These are phyloP conservation scores for Boletus coccyginus DNA, from an alignment of 768 basidiomycete genomes.

Conservation along the genomic window DNA sequence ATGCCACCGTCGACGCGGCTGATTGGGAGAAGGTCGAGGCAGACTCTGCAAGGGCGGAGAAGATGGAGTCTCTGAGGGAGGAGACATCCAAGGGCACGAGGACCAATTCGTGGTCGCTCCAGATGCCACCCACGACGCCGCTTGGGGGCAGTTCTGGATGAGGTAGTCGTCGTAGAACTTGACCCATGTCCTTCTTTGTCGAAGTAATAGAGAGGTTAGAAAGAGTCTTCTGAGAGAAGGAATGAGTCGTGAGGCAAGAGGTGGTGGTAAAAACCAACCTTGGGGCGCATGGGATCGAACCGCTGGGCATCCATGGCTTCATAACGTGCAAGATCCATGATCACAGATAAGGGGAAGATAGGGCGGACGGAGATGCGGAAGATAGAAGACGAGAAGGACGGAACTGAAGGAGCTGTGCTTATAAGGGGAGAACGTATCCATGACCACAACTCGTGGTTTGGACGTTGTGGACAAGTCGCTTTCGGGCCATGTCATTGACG, in stretches of 20 bases:
- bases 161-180: slow-evolving; percentile 23
- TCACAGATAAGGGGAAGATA: slow-evolving; percentile 30
- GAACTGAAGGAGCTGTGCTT: slow-evolving; percentile 26
- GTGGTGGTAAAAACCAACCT: slow-evolving; percentile 23
- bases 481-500: slow-evolving; percentile 20
- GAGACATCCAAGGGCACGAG: slow-evolving; percentile 30
- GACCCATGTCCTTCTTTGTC: slow-evolving; percentile 26
- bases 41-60: slow-evolving; percentile 15
- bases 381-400: slow-evolving; percentile 30
- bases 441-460: slow-evolving; percentile 25
- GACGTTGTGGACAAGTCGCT: slow-evolving; percentile 23
- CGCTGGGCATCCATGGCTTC: slow-evolving; percentile 32
- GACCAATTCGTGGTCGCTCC: slow-evolving; percentile 35
- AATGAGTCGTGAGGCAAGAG: slow-evolving; percentile 21
- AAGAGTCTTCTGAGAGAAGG: slow-evolving; percentile 19
- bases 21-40: slow-evolving; percentile 16
- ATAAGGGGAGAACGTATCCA: slow-evolving; percentile 23
- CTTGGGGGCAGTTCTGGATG: slow-evolving; percentile 16
- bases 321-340: slow-evolving; percentile 26
- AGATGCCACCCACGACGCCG: slow-evolving; percentile 29
- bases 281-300: slow-evolving; percentile 31
- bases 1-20: neutral
- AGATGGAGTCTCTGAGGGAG: slow-evolving; percentile 16
- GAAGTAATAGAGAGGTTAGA: slow-evolving; percentile 9
- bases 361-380: slow-evolving; percentile 17